Evolutionary conservation across 179 eudicot genomes (phyloP).

Genomic region (Silene coronaria): DNA sequence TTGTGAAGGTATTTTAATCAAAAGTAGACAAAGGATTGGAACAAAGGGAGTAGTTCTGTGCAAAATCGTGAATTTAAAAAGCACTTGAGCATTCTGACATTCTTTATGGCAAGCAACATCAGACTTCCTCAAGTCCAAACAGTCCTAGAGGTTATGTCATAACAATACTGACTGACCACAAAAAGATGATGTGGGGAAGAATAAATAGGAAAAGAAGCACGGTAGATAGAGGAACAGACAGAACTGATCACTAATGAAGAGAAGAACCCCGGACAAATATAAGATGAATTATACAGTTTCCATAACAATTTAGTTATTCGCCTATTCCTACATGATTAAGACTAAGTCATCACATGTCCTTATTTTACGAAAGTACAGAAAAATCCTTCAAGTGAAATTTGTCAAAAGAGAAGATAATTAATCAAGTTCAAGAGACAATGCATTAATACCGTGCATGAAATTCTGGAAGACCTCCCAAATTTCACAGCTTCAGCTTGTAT

Average conservation of each 20-base stretch:
- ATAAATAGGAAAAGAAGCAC: background rate
- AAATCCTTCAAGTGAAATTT: background rate
- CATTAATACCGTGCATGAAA: constrained; percentile 66
- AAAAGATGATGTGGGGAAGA: background rate
- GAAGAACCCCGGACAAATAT: constrained; percentile 1
- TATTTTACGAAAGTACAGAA: background rate
- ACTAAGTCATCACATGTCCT: background rate
- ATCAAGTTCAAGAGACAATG: background rate
- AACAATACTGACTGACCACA: background rate
- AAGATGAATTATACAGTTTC: background rate
- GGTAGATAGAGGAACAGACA: background rate
- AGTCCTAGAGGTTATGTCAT: background rate
- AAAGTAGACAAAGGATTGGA: too few species aligned
- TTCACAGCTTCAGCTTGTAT: constrained; percentile 92
- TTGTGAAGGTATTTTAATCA: too few species aligned
- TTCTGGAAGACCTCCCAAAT: constrained; percentile 76
- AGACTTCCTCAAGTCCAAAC: background rate
- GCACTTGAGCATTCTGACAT: background rate
- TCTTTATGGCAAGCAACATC: background rate
- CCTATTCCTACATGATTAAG: background rate
- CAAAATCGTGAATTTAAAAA: background rate
- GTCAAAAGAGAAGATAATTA: background rate
- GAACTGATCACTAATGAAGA: background rate
- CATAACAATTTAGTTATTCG: background rate
- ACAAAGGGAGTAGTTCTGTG: too few species aligned